These are phyloP conservation scores for Polyporus arcularius DNA, from an alignment of 768 basidiomycete genomes.

Conservation along the genomic window DNA sequence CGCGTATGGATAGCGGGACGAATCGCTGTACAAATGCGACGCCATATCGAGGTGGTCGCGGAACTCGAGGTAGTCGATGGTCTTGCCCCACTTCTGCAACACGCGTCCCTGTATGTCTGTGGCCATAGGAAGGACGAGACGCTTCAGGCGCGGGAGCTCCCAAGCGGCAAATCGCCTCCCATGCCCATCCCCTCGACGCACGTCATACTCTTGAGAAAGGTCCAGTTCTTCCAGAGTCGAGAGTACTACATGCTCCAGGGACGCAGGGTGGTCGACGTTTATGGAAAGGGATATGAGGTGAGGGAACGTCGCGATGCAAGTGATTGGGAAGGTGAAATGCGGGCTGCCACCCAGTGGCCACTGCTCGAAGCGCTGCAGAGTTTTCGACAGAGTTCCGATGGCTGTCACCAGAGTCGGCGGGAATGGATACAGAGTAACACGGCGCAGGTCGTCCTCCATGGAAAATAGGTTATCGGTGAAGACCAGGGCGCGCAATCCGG, in stretches of 20 bases:
- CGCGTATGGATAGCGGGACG: background rate
- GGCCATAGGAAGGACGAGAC: background rate
- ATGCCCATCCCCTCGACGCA: background rate
- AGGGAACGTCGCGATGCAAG: background rate
- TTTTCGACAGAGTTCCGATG: background rate
- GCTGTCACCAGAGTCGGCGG: background rate
- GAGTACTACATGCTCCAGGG: background rate
- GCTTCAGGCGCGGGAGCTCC: background rate
- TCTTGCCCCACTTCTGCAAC: background rate
- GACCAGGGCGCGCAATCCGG: background rate
- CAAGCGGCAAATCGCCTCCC: background rate
- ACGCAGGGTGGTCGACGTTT: conserved; percentile 1
- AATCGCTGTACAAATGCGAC: background rate
- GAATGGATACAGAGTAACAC: background rate
- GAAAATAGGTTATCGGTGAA: conserved; percentile 8
- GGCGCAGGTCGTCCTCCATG: background rate
- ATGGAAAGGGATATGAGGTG: background rate
- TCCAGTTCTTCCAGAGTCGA: conserved; percentile 1
- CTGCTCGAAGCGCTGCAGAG: conserved; percentile 3
- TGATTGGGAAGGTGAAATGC: conserved; percentile 1
- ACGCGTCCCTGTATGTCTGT: background rate
- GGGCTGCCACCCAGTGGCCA: conserved; percentile 3
- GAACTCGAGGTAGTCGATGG: conserved; percentile 4
- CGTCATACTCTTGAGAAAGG: conserved; percentile 2
- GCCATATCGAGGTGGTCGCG: conserved; percentile 6